Conservation (phyloP, 352 stramenopile species). For the Discostella stelligera region DNA sequence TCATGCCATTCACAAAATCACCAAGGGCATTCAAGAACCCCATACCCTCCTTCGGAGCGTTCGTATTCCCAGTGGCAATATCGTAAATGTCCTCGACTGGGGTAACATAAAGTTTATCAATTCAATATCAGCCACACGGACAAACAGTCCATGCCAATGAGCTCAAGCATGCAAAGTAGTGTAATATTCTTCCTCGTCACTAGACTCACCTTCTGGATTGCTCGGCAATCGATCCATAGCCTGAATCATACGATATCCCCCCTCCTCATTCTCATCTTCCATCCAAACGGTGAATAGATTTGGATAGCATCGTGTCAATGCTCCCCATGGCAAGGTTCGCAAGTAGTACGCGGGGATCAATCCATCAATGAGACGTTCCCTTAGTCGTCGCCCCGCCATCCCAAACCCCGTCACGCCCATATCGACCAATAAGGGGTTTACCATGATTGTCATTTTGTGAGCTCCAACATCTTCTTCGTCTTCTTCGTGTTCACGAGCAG, state of each 20-base stretch:
- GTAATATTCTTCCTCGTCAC: not conserved
- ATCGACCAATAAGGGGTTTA: slow-evolving; percentile 85
- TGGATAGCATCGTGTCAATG: slow-evolving; percentile 65
- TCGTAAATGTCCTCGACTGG: slow-evolving; percentile 73
- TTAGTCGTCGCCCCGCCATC: slow-evolving; percentile 75
- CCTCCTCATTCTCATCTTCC: slow-evolving; percentile 66
- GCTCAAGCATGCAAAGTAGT: not conserved
- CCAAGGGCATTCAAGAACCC: slow-evolving; percentile 69
- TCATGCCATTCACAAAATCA: slow-evolving; percentile 83
- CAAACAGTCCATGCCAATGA: not conserved
- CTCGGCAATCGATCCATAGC: slow-evolving; percentile 61
- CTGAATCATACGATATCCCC: slow-evolving; percentile 74
- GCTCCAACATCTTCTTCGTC: not conserved
- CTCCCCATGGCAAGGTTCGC: slow-evolving; percentile 70
- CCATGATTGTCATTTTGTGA: slow-evolving; percentile 68
- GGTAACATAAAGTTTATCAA: not conserved
- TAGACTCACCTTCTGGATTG: slow-evolving; percentile 80
- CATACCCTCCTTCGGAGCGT: slow-evolving; percentile 39
- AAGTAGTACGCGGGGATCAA: slow-evolving; percentile 75
- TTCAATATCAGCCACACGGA: not conserved
- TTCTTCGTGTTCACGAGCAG: not conserved
- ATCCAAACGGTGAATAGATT: slow-evolving; percentile 68
- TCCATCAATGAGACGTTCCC: slow-evolving; percentile 75
- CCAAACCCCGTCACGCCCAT: slow-evolving; percentile 86
- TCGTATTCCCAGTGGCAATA: slow-evolving; percentile 62